Evolutionary conservation across 768 basidiomycete species (phyloP).

Genomic region (Pleurotus eryngii): DNA sequence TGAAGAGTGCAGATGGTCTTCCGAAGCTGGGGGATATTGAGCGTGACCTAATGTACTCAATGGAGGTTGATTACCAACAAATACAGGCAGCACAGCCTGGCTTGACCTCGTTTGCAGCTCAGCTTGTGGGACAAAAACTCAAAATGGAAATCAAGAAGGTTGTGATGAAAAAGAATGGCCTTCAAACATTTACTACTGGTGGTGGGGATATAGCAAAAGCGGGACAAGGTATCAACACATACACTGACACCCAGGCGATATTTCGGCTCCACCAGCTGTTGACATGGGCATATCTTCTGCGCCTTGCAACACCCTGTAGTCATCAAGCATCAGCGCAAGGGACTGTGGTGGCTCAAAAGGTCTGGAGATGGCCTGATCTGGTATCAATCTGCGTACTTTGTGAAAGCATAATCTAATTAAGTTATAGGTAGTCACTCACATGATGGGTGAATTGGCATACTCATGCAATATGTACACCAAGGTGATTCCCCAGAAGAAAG

Average conservation of each 20-base stretch:
- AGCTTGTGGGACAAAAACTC: neutral
- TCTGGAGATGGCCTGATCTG: neutral
- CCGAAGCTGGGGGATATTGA: neutral
- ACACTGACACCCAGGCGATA: neutral
- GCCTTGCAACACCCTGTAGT: neutral
- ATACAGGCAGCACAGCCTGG: neutral
- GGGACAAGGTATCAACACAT: neutral
- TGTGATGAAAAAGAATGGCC: neutral
- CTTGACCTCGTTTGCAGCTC: neutral
- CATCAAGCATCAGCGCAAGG: neutral
- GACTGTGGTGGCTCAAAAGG: neutral
- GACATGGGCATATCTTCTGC: neutral
- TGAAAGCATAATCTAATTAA: neutral
- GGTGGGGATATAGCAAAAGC: neutral
- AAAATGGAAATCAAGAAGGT: neutral
- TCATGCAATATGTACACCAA: constrained; percentile 12
- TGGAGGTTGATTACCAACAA: neutral
- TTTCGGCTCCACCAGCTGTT: neutral
- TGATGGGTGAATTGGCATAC: constrained; percentile 6
- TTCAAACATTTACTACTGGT: neutral
- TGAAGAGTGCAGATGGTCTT: neutral
- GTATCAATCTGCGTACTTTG: neutral
- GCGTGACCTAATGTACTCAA: neutral
- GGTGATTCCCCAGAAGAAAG: constrained; percentile 9
- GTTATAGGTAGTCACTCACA: constrained; percentile 10